Percentiles rank a stretch among this genome's conserved stretches.
These are phyloP conservation scores for Panicum virgatum DNA, from an alignment of 202 grass and related monocot genomes.

Conservation along the genomic window DNA sequence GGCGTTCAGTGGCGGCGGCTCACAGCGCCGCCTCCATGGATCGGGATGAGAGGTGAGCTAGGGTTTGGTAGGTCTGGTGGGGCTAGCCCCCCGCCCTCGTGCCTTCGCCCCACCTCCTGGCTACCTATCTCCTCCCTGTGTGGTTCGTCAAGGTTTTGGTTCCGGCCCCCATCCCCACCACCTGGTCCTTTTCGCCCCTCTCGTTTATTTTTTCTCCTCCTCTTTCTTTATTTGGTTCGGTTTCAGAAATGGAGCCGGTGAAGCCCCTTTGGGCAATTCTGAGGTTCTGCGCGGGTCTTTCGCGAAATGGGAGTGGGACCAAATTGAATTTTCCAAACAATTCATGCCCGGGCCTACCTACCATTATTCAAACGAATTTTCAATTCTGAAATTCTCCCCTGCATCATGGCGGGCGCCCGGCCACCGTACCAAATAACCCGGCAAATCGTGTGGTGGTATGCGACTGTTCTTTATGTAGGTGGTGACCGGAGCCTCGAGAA, in stretches of 20 bases:
- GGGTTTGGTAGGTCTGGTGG: conserved; percentile 44
- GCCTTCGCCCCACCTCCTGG: conserved; percentile 13
- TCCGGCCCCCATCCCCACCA: not conserved
- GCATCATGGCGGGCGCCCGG: not conserved
- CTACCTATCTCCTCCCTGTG: conserved; percentile 43
- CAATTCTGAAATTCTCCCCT: not conserved
- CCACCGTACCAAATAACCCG: conserved; percentile 10
- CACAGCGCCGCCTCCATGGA: conserved; percentile 59
- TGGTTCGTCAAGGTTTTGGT: conserved; percentile 57
- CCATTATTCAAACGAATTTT: conserved; percentile 3
- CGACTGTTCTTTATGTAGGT: not conserved
- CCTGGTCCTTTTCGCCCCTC: conserved; percentile 37
- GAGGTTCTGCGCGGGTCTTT: not conserved
- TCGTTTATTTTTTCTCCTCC: not conserved
- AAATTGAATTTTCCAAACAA: conserved; percentile 14
- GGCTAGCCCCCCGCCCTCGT: conserved; percentile 20
- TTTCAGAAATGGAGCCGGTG: conserved; percentile 24
- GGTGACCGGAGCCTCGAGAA: not conserved
- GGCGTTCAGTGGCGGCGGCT: conserved; percentile 30
- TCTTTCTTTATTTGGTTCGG: conserved; percentile 36
- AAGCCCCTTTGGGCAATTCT: conserved; percentile 25
- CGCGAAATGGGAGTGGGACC: conserved; percentile 11
- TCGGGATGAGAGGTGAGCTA: conserved; percentile 21
- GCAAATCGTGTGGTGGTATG: not conserved
- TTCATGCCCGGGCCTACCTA: not conserved